Evolutionary conservation across 352 stramenopile genomes (phyloP).

Genomic region (Nothophytophthora sp.): DNA sequence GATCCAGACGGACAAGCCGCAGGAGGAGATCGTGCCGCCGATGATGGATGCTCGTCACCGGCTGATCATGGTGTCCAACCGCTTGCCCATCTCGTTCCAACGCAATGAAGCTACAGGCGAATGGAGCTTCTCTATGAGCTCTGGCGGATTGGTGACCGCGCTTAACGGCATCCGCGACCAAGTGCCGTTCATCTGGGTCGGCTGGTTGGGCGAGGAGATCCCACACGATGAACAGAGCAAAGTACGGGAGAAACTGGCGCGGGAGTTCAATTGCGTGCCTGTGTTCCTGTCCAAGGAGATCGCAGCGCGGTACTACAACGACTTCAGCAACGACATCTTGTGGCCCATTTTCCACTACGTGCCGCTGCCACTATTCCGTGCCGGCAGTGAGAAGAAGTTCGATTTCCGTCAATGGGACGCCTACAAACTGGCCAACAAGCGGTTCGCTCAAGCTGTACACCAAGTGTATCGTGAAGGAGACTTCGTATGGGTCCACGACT

Average conservation of each 20-base stretch:
- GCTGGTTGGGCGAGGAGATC: conserved; percentile 90
- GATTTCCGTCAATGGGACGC: conserved; percentile 88
- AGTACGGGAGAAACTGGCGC: conserved; percentile 78
- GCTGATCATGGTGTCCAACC: conserved; percentile 92
- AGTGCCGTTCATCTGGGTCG: conserved; percentile 92
- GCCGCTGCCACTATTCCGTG: conserved; percentile 85
- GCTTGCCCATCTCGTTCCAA: conserved; percentile 88
- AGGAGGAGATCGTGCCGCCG: conserved; percentile 70
- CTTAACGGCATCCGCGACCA: conserved; percentile 87
- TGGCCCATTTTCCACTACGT: conserved; percentile 94
- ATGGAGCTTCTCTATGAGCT: conserved; percentile 89
- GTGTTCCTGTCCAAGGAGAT: conserved; percentile 91
- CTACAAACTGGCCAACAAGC: conserved; percentile 87
- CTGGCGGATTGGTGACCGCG: conserved; percentile 86
- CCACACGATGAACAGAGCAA: conserved; percentile 79
- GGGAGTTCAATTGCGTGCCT: conserved; percentile 89
- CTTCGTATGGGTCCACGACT: conserved; percentile 90
- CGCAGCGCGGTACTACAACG: conserved; percentile 91
- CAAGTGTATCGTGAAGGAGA: conserved; percentile 82
- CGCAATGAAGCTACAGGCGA: conserved; percentile 86
- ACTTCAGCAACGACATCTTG: conserved; percentile 92
- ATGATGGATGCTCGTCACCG: conserved; percentile 67
- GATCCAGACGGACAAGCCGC: conserved; percentile 77
- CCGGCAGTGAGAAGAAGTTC: conserved; percentile 91
- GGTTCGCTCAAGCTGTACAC: conserved; percentile 79